Base-by-base conservation (phyloP, 2,329 filamentous ascomycete species). In the Ophiostoma triangulosporum region DNA sequence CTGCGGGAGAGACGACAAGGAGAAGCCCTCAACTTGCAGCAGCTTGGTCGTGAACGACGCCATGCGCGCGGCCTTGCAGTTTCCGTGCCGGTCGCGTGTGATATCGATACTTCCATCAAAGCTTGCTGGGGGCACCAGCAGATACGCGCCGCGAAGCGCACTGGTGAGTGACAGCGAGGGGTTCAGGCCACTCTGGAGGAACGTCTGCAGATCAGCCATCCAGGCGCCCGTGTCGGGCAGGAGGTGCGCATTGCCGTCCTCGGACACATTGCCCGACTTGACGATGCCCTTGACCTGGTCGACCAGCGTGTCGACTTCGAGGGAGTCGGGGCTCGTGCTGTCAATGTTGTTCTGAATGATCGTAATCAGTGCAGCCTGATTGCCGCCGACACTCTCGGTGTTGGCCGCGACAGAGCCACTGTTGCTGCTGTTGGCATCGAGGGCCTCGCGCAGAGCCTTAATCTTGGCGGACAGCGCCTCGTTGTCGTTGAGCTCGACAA, bases 61-160 rank as follows among this genome's bases (percentile, higher is more conserved):
- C 70, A 94, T 86, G 53, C 91, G 77, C 14, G 87, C 78, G 1
- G 88, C 80, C 52, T 86, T 72, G 2, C 88, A 88, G 31, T 82
- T 78, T 0, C 86, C 86, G 58, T 78, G 77, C 4, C 75, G 70
- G 63, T 95, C 89, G 43, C 83, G 73, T 31, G 69, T 63, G 15
- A 76, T 58, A 4, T 67, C 60, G 62, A 54, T 59, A 57, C 6
- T 61, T 12, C 2, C 40, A 54, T 2, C 48, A 17, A 36, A 54
- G 43, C 4, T 5, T 1, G 12, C 57, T 46, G 56, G 59, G 26
- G 62, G 52, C 0, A 63, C 72, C 3, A 95, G 68, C 58, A 84
- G 81, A 6, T 86, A 77, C 1, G 80, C 79, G 3, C 88, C 88
- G 0, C 79, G 81, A 6, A 95, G 70, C 24, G 75, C 75, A 62